phyloP scores from a whole-genome alignment of 1,284 basidiomycete genomes.

The Inonotus obliquus region DNA sequence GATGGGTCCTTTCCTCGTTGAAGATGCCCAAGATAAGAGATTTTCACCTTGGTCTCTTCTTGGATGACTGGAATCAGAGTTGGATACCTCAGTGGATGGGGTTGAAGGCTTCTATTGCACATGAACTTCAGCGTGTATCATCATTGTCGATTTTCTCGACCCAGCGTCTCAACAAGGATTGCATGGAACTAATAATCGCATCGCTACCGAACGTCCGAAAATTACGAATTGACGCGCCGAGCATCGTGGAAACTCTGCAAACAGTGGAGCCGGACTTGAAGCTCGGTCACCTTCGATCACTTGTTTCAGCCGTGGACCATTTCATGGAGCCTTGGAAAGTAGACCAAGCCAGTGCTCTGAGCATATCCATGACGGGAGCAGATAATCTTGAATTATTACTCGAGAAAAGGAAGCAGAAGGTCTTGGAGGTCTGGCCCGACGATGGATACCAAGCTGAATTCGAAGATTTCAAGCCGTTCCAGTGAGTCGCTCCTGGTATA shows the following conservation, averaged over 20 bases:
- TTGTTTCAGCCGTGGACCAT: not conserved
- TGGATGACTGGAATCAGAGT: not conserved
- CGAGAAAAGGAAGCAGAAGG: too few relatives aligned
- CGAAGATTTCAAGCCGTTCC: too few relatives aligned
- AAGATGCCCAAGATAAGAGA: not conserved
- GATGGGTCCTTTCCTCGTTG: not conserved
- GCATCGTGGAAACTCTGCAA: not conserved
- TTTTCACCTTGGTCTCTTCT: not conserved
- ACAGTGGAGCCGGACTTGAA: not conserved
- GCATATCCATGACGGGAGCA: too few relatives aligned
- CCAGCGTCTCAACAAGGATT: not conserved
- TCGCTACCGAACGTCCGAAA: not conserved
- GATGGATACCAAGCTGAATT: too few relatives aligned
- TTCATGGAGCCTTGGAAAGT: too few relatives aligned
- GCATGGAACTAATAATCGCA: not conserved
- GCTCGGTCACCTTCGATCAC: not conserved
- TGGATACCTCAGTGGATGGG: not conserved
- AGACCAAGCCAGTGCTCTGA: too few relatives aligned
- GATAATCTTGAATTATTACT: too few relatives aligned
- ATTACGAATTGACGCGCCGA: not conserved
- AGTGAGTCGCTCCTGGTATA: too few relatives aligned
- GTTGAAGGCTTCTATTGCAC: not conserved
- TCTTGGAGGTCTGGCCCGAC: too few relatives aligned
- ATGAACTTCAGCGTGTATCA: not conserved
- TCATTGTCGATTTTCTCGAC: not conserved